Evolutionary conservation across 345 rosid genomes (phyloP).

Genomic region (Brassica cretica): DNA sequence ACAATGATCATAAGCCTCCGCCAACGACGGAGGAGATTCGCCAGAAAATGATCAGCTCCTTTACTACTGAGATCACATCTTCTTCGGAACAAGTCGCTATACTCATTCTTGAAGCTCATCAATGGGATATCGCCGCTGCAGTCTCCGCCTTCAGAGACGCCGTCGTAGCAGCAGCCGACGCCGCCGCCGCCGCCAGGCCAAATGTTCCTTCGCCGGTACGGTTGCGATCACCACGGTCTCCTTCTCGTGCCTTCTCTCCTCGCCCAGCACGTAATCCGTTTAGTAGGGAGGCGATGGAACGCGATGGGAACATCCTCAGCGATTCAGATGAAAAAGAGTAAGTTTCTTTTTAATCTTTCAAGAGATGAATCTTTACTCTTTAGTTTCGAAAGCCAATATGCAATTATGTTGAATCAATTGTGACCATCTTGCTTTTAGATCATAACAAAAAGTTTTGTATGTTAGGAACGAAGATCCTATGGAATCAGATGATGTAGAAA

Average conservation of each 20-base stretch:
- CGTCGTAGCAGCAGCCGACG: constrained; percentile 12
- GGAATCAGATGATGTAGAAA: constrained; percentile 46
- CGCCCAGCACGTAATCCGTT: not conserved
- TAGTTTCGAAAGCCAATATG: not conserved
- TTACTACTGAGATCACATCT: constrained; percentile 55
- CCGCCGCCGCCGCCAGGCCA: not conserved
- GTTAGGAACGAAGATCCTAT: not conserved
- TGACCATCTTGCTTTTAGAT: not conserved
- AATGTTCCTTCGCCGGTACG: not conserved
- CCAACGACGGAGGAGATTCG: not conserved
- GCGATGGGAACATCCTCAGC: not conserved
- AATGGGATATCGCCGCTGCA: constrained; percentile 72
- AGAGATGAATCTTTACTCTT: not conserved
- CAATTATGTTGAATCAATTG: not conserved
- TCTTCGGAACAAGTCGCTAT: constrained; percentile 60
- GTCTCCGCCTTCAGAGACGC: constrained; percentile 59
- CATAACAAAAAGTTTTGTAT: not conserved
- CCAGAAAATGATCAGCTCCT: constrained; percentile 47
- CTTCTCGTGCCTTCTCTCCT: not conserved
- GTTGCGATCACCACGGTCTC: constrained; percentile 1
- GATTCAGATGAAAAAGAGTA: not conserved
- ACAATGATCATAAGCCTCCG: not conserved
- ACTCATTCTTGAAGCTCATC: constrained; percentile 70
- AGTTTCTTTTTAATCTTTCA: not conserved
- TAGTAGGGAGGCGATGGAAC: not conserved